Conservation (phyloP, 495 filamentous ascomycete genomes). For the Aspergillus conjunctus region DNA sequence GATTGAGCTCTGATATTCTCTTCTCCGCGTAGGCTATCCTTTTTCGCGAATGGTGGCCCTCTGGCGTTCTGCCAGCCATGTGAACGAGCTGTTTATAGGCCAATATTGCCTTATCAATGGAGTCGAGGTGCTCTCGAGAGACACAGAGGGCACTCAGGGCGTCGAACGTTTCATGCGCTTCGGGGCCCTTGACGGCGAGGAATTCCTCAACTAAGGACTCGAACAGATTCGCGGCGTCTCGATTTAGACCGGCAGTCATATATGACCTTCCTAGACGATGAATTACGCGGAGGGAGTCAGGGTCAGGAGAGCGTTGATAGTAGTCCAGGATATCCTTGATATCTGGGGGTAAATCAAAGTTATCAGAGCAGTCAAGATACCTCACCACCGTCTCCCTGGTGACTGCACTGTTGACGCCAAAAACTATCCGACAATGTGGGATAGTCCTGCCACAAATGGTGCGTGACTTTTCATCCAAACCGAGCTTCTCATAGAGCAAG, state of each 20-base stretch:
- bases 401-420: constrained; percentile 29
- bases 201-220: constrained; percentile 33
- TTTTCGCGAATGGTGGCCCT: constrained; percentile 28
- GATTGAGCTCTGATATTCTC: constrained; percentile 30
- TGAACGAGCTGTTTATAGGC: constrained; percentile 34
- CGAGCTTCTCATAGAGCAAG: constrained; percentile 33
- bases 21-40: constrained; percentile 32
- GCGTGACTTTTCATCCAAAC: constrained; percentile 32
- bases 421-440: constrained; percentile 33
- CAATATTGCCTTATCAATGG: constrained; percentile 33
- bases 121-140: constrained; percentile 32
- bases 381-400: constrained; percentile 31
- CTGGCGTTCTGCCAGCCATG: constrained; percentile 28
- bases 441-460: constrained; percentile 28
- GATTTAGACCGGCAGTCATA: constrained; percentile 35
- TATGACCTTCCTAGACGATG: constrained; percentile 34
- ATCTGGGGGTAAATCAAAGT: constrained; percentile 36
- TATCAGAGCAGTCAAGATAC: constrained; percentile 32
- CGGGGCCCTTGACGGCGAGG: constrained; percentile 25
- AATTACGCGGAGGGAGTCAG: constrained; percentile 33
- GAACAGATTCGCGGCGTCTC: constrained; percentile 33
- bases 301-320: constrained; percentile 29
- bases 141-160: constrained; percentile 36
- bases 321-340: constrained; percentile 31
- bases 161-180: constrained; percentile 33